Evolutionary conservation across 2,329 filamentous ascomycete genomes (phyloP).

Genomic region (Chaetomiaceae sp.): DNA sequence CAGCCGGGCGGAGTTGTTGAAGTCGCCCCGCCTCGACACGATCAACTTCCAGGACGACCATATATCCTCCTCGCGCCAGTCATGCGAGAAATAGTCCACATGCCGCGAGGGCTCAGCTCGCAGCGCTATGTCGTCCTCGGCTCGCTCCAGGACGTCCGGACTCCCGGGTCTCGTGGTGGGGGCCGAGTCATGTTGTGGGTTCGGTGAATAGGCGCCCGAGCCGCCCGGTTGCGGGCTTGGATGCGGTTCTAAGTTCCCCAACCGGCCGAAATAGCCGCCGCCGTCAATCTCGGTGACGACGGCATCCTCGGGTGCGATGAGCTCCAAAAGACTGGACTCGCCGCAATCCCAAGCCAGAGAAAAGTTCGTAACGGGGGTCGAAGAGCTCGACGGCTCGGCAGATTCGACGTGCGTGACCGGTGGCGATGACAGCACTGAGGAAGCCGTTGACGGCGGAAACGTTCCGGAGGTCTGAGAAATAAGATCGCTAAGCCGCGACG

Average conservation of each 20-base stretch:
- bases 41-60: slow-evolving; percentile 97
- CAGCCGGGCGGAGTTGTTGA: slow-evolving; percentile 72
- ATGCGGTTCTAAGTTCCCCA: slow-evolving; percentile 45
- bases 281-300: slow-evolving; percentile 42
- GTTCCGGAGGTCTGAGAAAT: slow-evolving; percentile 37
- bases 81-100: slow-evolving; percentile 91
- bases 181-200: slow-evolving; percentile 47
- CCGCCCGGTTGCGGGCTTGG: slow-evolving; percentile 44
- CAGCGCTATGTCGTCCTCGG: slow-evolving; percentile 74
- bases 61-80: slow-evolving; percentile 93
- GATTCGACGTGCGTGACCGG: slow-evolving; percentile 45
- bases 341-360: slow-evolving; percentile 56
- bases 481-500: slow-evolving; percentile 40
- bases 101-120: slow-evolving; percentile 72
- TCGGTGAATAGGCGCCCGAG: slow-evolving; percentile 47
- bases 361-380: slow-evolving; percentile 57
- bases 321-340: slow-evolving; percentile 34
- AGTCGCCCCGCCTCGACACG: slow-evolving; percentile 69
- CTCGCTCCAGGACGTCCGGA: slow-evolving; percentile 51
- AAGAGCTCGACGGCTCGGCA: slow-evolving; percentile 52
- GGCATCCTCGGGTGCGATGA: slow-evolving; percentile 39
- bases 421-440: slow-evolving; percentile 53
- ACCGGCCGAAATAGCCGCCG: slow-evolving; percentile 39
- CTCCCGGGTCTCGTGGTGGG: slow-evolving; percentile 52
- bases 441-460: slow-evolving; percentile 43